These are phyloP conservation scores for Blastobotrys illinoisensis DNA, from an alignment of 1,139 yeast species.

Conservation along the genomic window DNA sequence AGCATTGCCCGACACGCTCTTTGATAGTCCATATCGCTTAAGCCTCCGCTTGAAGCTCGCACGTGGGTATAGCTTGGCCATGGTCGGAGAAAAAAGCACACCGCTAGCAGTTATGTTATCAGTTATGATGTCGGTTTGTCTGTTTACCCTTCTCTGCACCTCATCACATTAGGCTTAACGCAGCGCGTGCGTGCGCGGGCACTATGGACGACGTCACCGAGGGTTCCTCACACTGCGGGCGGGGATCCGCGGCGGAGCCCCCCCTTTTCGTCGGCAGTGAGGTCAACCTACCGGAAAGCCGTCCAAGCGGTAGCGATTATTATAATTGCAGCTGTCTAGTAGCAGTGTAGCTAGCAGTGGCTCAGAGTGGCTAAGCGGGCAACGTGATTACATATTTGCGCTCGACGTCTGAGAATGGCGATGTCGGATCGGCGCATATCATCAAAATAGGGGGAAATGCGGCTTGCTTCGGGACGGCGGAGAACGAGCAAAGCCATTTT, in stretches of 20 bases:
- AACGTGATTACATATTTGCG: not conserved
- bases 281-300: not conserved
- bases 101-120: too few relatives aligned
- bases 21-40: not conserved
- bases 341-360: not conserved
- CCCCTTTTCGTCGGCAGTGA: not conserved
- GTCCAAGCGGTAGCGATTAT: not conserved
- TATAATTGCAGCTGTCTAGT: not conserved
- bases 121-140: not conserved
- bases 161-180: not conserved
- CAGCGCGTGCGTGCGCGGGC: not conserved
- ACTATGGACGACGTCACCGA: not conserved
- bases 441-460: not conserved
- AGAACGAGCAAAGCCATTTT: not conserved
- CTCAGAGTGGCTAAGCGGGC: not conserved
- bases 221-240: too few relatives aligned
- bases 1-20: conserved; percentile 1
- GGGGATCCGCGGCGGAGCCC: not conserved
- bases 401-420: not conserved
- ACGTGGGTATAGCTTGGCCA: conserved; percentile 4
- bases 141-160: not conserved
- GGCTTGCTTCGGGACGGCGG: not conserved
- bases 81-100: not conserved
- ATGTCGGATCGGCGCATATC: not conserved
- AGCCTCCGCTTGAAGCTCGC: conserved; percentile 1